phyloP scores from a whole-genome alignment of 2,329 filamentous ascomycete species.

The Claviceps sp. region DNA sequence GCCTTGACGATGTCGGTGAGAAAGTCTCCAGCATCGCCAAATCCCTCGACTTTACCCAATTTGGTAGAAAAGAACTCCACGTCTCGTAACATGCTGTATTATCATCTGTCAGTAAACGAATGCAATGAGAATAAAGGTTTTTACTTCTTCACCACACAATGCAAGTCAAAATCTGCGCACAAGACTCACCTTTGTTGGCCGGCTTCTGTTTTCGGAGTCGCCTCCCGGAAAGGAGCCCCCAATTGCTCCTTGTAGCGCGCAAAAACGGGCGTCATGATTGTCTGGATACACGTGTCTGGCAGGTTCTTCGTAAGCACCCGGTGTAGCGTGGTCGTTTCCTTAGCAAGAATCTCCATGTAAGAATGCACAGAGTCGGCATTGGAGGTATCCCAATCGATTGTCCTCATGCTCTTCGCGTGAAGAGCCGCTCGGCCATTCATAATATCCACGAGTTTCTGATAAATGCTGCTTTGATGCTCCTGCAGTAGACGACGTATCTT shows the following conservation, averaged over 20 bases:
- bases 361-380: constrained; percentile 35
- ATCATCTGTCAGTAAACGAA: neutral
- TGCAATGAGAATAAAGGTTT: neutral
- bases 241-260: constrained; percentile 69
- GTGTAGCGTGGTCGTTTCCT: constrained; percentile 75
- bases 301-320: constrained; percentile 74
- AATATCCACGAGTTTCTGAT: constrained; percentile 86
- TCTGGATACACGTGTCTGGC: constrained; percentile 58
- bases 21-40: constrained; percentile 57
- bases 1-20: constrained; percentile 51
- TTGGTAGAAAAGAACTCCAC: constrained; percentile 58
- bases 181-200: constrained; percentile 56
- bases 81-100: constrained; percentile 58
- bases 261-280: constrained; percentile 83
- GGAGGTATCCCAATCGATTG: constrained; percentile 57
- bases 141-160: too few relatives aligned
- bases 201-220: constrained; percentile 48
- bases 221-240: constrained; percentile 53
- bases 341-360: constrained; percentile 79
- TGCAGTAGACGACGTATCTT: constrained; percentile 72
- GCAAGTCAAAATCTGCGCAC: too few relatives aligned
- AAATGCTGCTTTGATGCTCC: constrained; percentile 81
- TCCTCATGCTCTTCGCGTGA: constrained; percentile 62
- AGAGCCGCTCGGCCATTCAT: constrained; percentile 66
- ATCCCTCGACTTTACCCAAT: constrained; percentile 67